These are phyloP conservation scores for Physaria fendleri DNA, from an alignment of 345 rosid genomes.

Conservation along the genomic window DNA sequence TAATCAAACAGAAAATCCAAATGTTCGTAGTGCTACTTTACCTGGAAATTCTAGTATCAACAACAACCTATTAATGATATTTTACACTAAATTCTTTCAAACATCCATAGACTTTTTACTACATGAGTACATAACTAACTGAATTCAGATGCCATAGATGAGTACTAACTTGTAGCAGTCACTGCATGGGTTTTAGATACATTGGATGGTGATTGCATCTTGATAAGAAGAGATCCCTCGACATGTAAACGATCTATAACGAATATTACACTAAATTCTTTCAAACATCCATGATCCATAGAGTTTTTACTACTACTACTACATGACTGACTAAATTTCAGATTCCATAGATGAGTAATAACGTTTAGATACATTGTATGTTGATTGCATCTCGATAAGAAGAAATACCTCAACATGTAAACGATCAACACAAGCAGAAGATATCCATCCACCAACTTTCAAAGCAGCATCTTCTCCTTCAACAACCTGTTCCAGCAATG, in stretches of 20 bases:
- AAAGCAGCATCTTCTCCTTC: conserved; percentile 86
- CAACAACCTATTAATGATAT: background rate
- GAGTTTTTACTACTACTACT: background rate
- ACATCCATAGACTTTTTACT: background rate
- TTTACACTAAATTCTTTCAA: background rate
- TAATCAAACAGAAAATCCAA: background rate
- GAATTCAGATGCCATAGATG: background rate
- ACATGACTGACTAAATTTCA: background rate
- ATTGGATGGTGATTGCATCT: too few relatives aligned
- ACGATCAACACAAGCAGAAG: conserved; percentile 81
- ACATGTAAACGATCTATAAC: conserved; percentile 93
- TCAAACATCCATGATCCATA: background rate
- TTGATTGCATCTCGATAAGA: too few relatives aligned
- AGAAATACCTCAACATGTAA: conserved; percentile 94
- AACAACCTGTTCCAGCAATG: conserved; percentile 56
- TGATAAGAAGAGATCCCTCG: too few relatives aligned
- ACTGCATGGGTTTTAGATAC: too few relatives aligned
- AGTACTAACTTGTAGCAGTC: too few relatives aligned
- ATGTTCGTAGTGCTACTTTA: background rate
- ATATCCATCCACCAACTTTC: conserved; percentile 86
- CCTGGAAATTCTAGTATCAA: background rate
- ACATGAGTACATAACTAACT: too few relatives aligned
- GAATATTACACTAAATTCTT: background rate
- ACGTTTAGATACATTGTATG: too few relatives aligned
- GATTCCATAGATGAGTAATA: background rate